Conservation (phyloP, 352 stramenopile genomes). For the Aphanomyces invadans region DNA sequence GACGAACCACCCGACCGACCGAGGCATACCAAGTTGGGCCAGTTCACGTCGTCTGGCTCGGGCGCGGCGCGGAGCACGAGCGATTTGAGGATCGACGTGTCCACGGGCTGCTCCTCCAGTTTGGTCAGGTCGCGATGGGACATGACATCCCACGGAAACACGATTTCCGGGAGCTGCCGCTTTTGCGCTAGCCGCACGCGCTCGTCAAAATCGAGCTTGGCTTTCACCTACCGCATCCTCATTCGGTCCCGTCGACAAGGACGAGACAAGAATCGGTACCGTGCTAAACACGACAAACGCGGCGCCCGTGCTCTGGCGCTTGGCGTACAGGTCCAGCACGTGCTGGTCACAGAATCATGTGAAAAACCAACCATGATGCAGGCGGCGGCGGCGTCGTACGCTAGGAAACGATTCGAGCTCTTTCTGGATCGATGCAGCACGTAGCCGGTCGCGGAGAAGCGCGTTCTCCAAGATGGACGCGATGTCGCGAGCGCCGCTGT, state of each 20-base stretch:
- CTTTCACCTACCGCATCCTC: not conserved
- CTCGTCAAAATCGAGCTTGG: not conserved
- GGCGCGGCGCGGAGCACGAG: conserved; percentile 59
- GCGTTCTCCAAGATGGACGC: conserved; percentile 24
- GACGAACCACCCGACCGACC: too few relatives aligned
- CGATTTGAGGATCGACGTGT: conserved; percentile 11
- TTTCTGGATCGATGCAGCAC: conserved; percentile 11
- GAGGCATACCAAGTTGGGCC: conserved; percentile 64
- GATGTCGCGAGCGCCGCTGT: conserved; percentile 31
- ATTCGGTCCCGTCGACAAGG: too few relatives aligned
- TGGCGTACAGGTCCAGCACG: conserved; percentile 32
- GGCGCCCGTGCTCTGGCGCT: conserved; percentile 48
- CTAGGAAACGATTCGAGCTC: conserved; percentile 20
- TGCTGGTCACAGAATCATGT: conserved; percentile 10
- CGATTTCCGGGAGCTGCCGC: not conserved
- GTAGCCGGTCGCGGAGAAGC: not conserved
- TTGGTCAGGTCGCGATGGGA: conserved; percentile 23
- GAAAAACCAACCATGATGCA: too few relatives aligned
- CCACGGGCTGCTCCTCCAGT: conserved; percentile 36
- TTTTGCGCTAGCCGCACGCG: not conserved
- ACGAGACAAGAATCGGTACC: too few relatives aligned
- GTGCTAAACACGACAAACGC: conserved; percentile 60
- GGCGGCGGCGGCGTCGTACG: not conserved
- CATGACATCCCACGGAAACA: conserved; percentile 11
- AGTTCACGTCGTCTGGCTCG: conserved; percentile 70